Percentiles rank a stretch among this genome's conserved stretches.
These are phyloP conservation scores for Paratrypanosoma confusum DNA, from an alignment of 208 protist genomes.

Conservation along the genomic window DNA sequence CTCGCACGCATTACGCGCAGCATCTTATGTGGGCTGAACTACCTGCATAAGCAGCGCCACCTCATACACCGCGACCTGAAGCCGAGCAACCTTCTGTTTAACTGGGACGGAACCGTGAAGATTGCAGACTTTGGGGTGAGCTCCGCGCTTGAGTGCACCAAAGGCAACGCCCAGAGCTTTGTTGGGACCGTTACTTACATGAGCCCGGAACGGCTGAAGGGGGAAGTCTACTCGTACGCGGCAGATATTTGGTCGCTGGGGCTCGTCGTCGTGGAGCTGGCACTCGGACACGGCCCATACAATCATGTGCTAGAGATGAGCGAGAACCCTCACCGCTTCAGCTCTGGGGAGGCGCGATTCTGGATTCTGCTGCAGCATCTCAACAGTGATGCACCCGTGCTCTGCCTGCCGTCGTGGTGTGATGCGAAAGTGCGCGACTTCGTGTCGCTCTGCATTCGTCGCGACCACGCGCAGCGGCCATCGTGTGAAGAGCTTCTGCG, in stretches of 20 bases:
- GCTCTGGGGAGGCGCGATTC: constrained; percentile 59
- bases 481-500: constrained; percentile 56
- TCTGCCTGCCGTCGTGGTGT: constrained; percentile 42
- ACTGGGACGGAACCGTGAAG: constrained; percentile 60
- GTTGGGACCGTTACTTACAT: constrained; percentile 92
- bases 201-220: constrained; percentile 87
- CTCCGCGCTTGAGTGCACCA: constrained; percentile 77
- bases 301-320: constrained; percentile 19
- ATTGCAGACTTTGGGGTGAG: constrained; percentile 94
- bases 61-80: constrained; percentile 96
- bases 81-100: constrained; percentile 96
- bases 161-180: constrained; percentile 74
- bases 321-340: too few species aligned
- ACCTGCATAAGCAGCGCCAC: constrained; percentile 80
- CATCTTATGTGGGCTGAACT: constrained; percentile 74
- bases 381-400: constrained; percentile 32
- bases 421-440: constrained; percentile 49
- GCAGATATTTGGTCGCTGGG: constrained; percentile 91
- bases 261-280: constrained; percentile 83
- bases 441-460: constrained; percentile 53
- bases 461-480: constrained; percentile 39
- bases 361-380: constrained; percentile 81
- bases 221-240: constrained; percentile 80
- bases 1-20: constrained; percentile 59
- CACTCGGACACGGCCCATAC: constrained; percentile 77